Percentiles rank a stretch among this genome's conserved stretches.
Conservation (phyloP, 2,329 filamentous ascomycete species). For the Verticillium klebahnii region DNA sequence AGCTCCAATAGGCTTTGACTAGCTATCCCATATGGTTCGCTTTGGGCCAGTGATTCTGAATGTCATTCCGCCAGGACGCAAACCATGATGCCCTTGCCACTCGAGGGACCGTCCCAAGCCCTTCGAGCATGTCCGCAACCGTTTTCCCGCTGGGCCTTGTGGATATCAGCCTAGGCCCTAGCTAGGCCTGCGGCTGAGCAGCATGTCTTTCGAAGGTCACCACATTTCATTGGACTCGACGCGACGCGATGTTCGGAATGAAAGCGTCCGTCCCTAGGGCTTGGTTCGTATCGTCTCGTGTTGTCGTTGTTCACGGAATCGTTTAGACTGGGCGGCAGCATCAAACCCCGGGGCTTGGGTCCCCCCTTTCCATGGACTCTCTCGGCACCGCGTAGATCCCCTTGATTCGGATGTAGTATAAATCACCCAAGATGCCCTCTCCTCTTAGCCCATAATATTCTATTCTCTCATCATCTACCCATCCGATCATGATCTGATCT, state of each 20-base stretch:
- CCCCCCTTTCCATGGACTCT: neutral
- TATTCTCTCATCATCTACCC: neutral
- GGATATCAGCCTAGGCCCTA: neutral
- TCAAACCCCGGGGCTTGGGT: neutral
- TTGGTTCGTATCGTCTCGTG: neutral
- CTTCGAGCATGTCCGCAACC: neutral
- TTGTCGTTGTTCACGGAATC: neutral
- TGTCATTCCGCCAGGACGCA: neutral
- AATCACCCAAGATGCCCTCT: neutral
- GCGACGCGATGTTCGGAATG: neutral
- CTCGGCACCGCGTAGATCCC: neutral
- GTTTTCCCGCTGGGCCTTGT: neutral
- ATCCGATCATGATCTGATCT: neutral
- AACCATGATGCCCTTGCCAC: neutral
- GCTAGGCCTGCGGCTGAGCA: neutral
- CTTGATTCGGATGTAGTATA: neutral
- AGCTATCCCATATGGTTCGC: neutral
- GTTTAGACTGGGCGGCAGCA: neutral
- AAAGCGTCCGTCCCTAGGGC: neutral
- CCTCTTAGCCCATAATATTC: neutral
- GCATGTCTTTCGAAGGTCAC: neutral
- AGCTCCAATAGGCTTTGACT: neutral
- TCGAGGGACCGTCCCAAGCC: neutral
- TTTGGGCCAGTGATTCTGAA: neutral
- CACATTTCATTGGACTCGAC: neutral